These are phyloP conservation scores for Medicago lupulina DNA, from an alignment of 306 rosid genomes.

Conservation along the genomic window DNA sequence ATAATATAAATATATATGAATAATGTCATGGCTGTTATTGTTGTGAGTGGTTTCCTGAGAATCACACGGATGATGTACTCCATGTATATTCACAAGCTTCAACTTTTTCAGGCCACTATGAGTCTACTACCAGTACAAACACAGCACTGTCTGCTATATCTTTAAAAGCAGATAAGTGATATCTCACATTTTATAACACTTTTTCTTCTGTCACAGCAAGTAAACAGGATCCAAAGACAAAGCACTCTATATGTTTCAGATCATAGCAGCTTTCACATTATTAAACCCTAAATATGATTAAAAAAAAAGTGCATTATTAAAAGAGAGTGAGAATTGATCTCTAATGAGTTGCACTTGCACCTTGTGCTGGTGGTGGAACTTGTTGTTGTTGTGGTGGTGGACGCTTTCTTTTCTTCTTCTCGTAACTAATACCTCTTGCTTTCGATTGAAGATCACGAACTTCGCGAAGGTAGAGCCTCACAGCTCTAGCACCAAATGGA, in stretches of 20 bases:
- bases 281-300: constrained; percentile 48
- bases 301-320: constrained; percentile 22
- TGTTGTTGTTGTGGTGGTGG: constrained; percentile 52
- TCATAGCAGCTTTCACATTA: constrained; percentile 42
- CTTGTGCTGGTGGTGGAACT: constrained; percentile 59
- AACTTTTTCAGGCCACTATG: constrained; percentile 57
- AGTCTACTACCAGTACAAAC: constrained; percentile 49
- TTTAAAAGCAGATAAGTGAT: constrained; percentile 51
- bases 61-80: constrained; percentile 21
- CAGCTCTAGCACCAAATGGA: constrained; percentile 96
- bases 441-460: constrained; percentile 97
- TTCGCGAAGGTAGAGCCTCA: constrained; percentile 92
- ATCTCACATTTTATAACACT: constrained; percentile 51
- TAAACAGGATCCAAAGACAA: constrained; percentile 58
- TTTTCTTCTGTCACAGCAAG: constrained; percentile 54
- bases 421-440: constrained; percentile 96
- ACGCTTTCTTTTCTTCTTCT: constrained; percentile 94
- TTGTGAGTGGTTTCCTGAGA: not conserved
- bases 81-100: constrained; percentile 39
- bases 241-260: constrained; percentile 32
- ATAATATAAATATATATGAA: not conserved
- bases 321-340: not conserved
- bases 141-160: constrained; percentile 46
- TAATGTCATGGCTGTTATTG: constrained; percentile 16
- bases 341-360: constrained; percentile 60